Conservation (phyloP, 1,284 basidiomycete species). For the Limonomyces culmigenus region DNA sequence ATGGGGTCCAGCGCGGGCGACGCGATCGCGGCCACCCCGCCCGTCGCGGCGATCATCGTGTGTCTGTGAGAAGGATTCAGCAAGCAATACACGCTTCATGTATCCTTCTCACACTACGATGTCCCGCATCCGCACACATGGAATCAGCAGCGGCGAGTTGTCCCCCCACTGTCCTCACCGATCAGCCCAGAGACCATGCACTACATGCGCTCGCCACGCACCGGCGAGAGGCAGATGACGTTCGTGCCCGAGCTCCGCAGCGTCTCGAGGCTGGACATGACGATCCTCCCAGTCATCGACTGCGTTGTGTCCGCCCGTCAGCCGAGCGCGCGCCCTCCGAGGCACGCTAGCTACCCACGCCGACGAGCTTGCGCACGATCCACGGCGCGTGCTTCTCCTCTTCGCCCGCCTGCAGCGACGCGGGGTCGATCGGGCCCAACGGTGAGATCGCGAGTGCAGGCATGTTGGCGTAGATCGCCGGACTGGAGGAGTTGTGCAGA, state of each 20-base stretch:
- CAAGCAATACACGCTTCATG: no score
- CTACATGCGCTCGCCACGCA: constrained; percentile 15
- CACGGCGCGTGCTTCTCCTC: constrained; percentile 40
- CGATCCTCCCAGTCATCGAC: constrained; percentile 49
- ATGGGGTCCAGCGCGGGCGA: constrained; percentile 38
- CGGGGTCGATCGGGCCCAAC: constrained; percentile 36
- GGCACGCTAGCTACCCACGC: constrained; percentile 22
- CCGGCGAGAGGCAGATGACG: constrained; percentile 44
- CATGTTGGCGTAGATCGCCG: no score
- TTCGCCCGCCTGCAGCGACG: constrained; percentile 26
- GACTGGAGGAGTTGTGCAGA: no score
- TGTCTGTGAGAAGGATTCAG: no score
- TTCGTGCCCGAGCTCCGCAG: constrained; percentile 40
- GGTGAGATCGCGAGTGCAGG: no score
- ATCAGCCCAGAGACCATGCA: neutral
- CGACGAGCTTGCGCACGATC: constrained; percentile 46
- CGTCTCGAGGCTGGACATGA: constrained; percentile 49
- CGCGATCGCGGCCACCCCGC: constrained; percentile 38
- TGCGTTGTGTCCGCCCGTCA: constrained; percentile 10
- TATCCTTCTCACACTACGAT: no score
- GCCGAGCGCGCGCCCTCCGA: constrained; percentile 1
- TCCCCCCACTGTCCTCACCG: constrained; percentile 34
- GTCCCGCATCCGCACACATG: constrained; percentile 48
- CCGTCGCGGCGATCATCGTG: constrained; percentile 43
- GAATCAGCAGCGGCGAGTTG: constrained; percentile 43